A percentile compares a stretch with the other conserved stretches of the same genome.
Conservation (phyloP, 768 basidiomycete species). For the Tylopilus sp. region DNA sequence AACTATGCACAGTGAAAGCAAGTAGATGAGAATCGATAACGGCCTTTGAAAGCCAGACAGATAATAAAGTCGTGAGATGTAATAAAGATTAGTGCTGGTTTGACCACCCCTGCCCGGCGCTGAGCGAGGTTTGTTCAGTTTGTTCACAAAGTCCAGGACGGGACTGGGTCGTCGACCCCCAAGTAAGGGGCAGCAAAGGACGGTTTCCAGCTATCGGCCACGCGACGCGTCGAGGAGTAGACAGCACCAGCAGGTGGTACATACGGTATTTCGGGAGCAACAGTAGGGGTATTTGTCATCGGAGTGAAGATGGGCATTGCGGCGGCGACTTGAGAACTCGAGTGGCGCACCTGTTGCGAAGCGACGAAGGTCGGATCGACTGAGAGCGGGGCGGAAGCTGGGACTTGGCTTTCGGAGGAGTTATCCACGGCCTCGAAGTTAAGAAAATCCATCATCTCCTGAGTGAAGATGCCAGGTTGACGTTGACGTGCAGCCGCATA, state of each 20-base stretch:
- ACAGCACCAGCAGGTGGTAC: conserved; percentile 54
- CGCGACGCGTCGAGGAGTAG: conserved; percentile 48
- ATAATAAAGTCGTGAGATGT: conserved; percentile 3
- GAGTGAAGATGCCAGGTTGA: conserved; percentile 22
- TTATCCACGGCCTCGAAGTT: conserved; percentile 32
- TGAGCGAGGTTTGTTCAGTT: neutral
- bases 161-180: conserved; percentile 30
- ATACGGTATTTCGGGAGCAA: conserved; percentile 31
- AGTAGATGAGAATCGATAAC: conserved; percentile 11
- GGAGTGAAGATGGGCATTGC: conserved; percentile 26
- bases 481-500: conserved; percentile 15
- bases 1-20: conserved; percentile 27
- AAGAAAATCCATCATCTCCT: conserved; percentile 37
- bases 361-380: conserved; percentile 12
- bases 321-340: conserved; percentile 13
- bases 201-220: conserved; percentile 48
- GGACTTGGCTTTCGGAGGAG: conserved; percentile 7
- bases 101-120: neutral
- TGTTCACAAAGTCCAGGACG: conserved; percentile 26
- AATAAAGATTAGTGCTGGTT: conserved; percentile 12
- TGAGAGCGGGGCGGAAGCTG: too few relatives aligned
- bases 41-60: conserved; percentile 5
- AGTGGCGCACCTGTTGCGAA: conserved; percentile 25
- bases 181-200: conserved; percentile 17
- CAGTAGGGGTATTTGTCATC: conserved; percentile 20